These are phyloP conservation scores for Rhizoclosmatium sp. DNA, from an alignment of 192 early-diverging fungal genomes.

Conservation along the genomic window DNA sequence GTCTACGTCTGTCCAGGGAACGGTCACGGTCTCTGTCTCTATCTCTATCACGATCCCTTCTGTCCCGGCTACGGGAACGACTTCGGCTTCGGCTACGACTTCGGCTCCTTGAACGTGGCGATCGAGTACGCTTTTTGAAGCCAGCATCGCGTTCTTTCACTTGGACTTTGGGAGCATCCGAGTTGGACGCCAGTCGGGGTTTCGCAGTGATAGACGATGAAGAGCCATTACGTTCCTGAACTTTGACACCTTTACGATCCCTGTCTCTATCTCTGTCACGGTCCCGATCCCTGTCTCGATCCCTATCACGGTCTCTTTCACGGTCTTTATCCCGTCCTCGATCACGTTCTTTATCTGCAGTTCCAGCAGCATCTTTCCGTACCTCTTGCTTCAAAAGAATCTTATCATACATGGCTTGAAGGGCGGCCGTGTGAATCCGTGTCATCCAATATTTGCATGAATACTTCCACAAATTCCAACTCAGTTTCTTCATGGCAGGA, in stretches of 20 bases:
- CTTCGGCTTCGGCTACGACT: slow-evolving; percentile 25
- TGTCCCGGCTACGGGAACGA: not conserved
- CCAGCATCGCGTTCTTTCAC: not conserved
- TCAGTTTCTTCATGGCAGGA: slow-evolving; percentile 45
- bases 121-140: not conserved
- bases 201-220: not conserved
- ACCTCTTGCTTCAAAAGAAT: not conserved
- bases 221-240: slow-evolving; percentile 3
- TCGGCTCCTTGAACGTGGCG: slow-evolving; percentile 8
- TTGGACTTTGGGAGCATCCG: slow-evolving; percentile 6
- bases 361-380: not conserved
- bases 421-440: slow-evolving; percentile 58
- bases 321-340: slow-evolving; percentile 29
- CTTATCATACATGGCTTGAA: slow-evolving; percentile 64
- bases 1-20: slow-evolving; percentile 7
- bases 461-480: slow-evolving; percentile 75
- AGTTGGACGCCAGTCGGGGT: not conserved
- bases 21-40: slow-evolving; percentile 26
- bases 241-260: slow-evolving; percentile 22
- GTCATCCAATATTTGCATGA: slow-evolving; percentile 71
- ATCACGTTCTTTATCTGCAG: slow-evolving; percentile 15
- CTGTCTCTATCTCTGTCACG: slow-evolving; percentile 30
- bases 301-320: slow-evolving; percentile 26
- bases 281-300: slow-evolving; percentile 28
- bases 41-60: slow-evolving; percentile 12